phyloP scores from a whole-genome alignment of 2,329 filamentous ascomycete species.

The Xylariaceae sp. region DNA sequence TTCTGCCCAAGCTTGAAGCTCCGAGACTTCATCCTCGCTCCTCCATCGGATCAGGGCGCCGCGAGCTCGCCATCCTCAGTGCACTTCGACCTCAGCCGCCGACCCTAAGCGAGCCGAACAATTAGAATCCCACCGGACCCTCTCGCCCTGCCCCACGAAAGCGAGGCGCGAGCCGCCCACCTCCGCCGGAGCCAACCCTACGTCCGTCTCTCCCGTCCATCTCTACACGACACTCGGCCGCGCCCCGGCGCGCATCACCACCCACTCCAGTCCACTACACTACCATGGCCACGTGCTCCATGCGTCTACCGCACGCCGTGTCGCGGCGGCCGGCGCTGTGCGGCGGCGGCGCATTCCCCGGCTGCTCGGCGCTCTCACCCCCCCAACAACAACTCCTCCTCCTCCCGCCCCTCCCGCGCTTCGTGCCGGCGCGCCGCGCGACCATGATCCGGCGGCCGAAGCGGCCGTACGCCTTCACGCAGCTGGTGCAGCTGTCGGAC shows the following conservation, averaged over 20 bases:
- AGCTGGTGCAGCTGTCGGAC: slow-evolving; percentile 86
- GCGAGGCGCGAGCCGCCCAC: not conserved
- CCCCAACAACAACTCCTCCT: slow-evolving; percentile 10
- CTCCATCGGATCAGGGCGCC: no score
- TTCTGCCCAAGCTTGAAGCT: not conserved
- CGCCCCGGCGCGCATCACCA: slow-evolving; percentile 23
- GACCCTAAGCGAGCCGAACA: no score
- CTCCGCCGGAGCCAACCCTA: slow-evolving; percentile 2
- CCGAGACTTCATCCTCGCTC: no score
- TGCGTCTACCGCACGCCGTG: not conserved
- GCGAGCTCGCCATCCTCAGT: no score
- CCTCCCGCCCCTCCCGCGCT: slow-evolving; percentile 19
- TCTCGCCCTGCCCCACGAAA: not conserved
- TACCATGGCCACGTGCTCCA: not conserved
- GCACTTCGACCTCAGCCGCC: no score
- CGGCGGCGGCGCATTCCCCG: slow-evolving; percentile 7
- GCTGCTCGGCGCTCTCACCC: slow-evolving; percentile 11
- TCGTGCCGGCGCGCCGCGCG: slow-evolving; percentile 66
- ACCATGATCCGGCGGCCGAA: slow-evolving; percentile 82
- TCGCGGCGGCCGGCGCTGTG: not conserved
- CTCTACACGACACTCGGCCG: slow-evolving; percentile 17
- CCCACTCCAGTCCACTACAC: slow-evolving; percentile 22
- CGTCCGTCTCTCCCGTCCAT: slow-evolving; percentile 4
- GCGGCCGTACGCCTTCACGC: slow-evolving; percentile 94
- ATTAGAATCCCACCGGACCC: not conserved